These are phyloP conservation scores for Eutrema japonicum DNA, from an alignment of 345 rosid species.

Conservation along the genomic window DNA sequence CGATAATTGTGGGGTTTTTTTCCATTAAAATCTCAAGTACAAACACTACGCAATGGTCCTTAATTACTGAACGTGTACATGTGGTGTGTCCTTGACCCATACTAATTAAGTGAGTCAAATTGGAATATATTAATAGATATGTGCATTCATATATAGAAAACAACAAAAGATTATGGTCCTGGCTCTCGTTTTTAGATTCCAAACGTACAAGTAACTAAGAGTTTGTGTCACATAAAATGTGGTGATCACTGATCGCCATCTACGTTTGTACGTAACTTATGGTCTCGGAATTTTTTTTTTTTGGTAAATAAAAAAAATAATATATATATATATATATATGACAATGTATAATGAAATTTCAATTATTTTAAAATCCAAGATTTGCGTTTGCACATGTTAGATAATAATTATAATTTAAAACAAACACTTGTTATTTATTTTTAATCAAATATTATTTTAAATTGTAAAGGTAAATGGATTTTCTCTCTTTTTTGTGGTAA, in stretches of 20 bases:
- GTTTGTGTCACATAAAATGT: not conserved
- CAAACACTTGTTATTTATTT: no score
- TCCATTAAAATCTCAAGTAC: not conserved
- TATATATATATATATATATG: no score
- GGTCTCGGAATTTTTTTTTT: no score
- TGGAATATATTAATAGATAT: not conserved
- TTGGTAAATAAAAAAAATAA: no score
- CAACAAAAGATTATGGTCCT: conserved; percentile 11
- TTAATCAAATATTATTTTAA: no score
- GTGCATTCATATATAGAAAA: not conserved
- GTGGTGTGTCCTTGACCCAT: conserved; percentile 23
- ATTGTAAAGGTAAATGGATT: no score
- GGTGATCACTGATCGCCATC: not conserved
- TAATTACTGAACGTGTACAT: conserved; percentile 13
- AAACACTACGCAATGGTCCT: not conserved
- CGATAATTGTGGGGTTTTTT: no score
- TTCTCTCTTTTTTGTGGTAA: no score
- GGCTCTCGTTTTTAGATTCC: not conserved
- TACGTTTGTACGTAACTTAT: not conserved
- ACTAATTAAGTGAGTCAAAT: conserved; percentile 17
- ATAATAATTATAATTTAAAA: no score
- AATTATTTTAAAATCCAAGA: no score
- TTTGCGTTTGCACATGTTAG: no score
- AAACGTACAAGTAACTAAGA: conserved; percentile 7
- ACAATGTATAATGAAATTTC: no score